Conservation (phyloP, 2,329 filamentous ascomycete species). For the Ramularia endophylla region DNA sequence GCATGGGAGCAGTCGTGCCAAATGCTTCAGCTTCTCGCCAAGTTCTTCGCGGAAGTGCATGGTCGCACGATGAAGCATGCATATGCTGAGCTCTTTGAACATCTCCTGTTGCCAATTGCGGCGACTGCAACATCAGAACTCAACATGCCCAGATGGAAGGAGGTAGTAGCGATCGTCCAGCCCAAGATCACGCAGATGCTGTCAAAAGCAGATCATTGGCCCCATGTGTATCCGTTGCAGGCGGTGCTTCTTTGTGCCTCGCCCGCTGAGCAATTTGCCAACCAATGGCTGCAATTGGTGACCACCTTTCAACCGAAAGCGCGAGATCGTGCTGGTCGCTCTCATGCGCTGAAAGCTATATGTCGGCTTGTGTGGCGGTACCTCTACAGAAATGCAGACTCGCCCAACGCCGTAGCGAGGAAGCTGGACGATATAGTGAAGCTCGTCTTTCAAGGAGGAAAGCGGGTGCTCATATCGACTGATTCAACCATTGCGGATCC, state of each 20-base stretch:
- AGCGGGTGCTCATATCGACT: slow-evolving; percentile 72
- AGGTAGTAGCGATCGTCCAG: slow-evolving; percentile 73
- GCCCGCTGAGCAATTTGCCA: slow-evolving; percentile 71
- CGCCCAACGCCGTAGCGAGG: slow-evolving; percentile 58
- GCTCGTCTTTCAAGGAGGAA: slow-evolving; percentile 73
- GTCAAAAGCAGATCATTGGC: slow-evolving; percentile 88
- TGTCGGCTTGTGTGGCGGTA: slow-evolving; percentile 93
- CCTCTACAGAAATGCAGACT: slow-evolving; percentile 71
- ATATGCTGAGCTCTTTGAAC: slow-evolving; percentile 88
- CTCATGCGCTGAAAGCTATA: slow-evolving; percentile 78
- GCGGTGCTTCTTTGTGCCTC: slow-evolving; percentile 85
- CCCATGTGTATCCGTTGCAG: slow-evolving; percentile 79
- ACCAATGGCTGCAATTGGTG: slow-evolving; percentile 81
- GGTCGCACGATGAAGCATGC: slow-evolving; percentile 87
- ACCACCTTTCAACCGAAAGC: slow-evolving; percentile 71
- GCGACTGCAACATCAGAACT: slow-evolving; percentile 73
- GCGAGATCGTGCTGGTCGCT: slow-evolving; percentile 74
- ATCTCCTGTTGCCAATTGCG: slow-evolving; percentile 79
- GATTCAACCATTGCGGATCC: slow-evolving; percentile 83
- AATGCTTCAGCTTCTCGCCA: slow-evolving; percentile 75
- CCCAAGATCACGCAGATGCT: slow-evolving; percentile 78
- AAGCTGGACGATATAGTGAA: slow-evolving; percentile 88
- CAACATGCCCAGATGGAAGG: slow-evolving; percentile 75
- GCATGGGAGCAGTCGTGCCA: slow-evolving; percentile 84
- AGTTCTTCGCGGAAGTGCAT: slow-evolving; percentile 76